Conservation (phyloP, 495 filamentous ascomycete genomes). For the Penicillium bovifimosum region DNA sequence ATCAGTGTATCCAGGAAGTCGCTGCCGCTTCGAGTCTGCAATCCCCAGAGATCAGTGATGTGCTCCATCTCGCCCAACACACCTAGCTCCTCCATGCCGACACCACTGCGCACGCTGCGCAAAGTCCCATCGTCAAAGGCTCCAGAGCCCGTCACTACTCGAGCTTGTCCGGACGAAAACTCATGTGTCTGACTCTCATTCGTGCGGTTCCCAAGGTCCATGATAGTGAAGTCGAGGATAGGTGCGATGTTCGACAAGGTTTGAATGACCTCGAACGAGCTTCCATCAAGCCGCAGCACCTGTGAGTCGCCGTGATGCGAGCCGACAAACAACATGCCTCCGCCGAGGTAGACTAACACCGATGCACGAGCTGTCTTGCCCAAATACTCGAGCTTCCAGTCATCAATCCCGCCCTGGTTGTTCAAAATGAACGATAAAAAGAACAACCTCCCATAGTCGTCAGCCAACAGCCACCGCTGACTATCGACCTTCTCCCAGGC, state of each 20-base stretch:
- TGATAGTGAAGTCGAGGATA: constrained; percentile 85
- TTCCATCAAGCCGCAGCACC: constrained; percentile 58
- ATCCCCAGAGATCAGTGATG: constrained; percentile 63
- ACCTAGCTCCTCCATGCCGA: constrained; percentile 85
- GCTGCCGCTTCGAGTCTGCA: constrained; percentile 45
- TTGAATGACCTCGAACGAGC: constrained; percentile 62
- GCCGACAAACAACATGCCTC: constrained; percentile 72
- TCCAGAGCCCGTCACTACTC: constrained; percentile 88
- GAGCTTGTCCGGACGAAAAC: constrained; percentile 89
- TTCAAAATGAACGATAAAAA: constrained; percentile 69
- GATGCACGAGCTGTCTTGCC: constrained; percentile 69
- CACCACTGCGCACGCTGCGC: constrained; percentile 84
- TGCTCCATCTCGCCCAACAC: constrained; percentile 74
- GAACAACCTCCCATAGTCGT: constrained; percentile 81
- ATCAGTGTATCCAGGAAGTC: constrained; percentile 63
- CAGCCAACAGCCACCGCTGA: constrained; percentile 76
- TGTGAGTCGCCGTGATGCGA: constrained; percentile 93
- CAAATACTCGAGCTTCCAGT: constrained; percentile 61
- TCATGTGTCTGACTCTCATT: constrained; percentile 76
- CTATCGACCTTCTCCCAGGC: constrained; percentile 82
- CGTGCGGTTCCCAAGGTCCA: constrained; percentile 85
- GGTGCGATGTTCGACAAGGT: constrained; percentile 81
- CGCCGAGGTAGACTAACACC: constrained; percentile 71
- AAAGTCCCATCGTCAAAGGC: constrained; percentile 81
- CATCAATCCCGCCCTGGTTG: constrained; percentile 53